Percentiles rank a stretch among this genome's conserved stretches.
These are phyloP conservation scores for Pseudogymnoascus sp. DNA, from an alignment of 2,329 filamentous ascomycete genomes.

Conservation along the genomic window DNA sequence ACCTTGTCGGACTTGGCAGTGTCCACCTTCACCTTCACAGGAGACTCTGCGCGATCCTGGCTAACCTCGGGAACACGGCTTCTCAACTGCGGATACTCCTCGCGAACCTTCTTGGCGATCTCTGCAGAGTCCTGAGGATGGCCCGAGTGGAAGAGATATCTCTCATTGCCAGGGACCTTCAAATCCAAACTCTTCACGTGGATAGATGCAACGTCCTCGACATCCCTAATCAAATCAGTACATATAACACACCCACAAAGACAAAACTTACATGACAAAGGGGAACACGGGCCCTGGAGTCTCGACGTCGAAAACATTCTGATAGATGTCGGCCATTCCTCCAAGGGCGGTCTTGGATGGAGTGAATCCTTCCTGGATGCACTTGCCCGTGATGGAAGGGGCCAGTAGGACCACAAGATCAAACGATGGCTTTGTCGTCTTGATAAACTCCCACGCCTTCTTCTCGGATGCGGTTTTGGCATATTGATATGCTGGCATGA, in stretches of 20 bases:
- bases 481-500: background rate
- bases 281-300: slow-evolving; percentile 1
- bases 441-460: slow-evolving; percentile 54
- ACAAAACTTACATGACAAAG: slow-evolving; percentile 4
- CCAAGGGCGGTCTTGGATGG: background rate
- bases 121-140: slow-evolving; percentile 17
- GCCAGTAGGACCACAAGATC: slow-evolving; percentile 26
- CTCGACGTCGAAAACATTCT: slow-evolving; percentile 1
- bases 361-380: background rate
- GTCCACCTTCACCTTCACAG: slow-evolving; percentile 18
- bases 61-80: slow-evolving; percentile 35
- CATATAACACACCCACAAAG: background rate
- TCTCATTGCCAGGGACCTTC: slow-evolving; percentile 1
- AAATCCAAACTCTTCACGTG: slow-evolving; percentile 5
- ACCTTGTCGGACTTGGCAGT: slow-evolving; percentile 12
- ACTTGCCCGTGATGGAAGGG: slow-evolving; percentile 1
- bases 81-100: slow-evolving; percentile 44
- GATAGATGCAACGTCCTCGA: slow-evolving; percentile 8
- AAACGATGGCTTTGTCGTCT: slow-evolving; percentile 45
- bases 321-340: slow-evolving; percentile 4
- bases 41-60: slow-evolving; percentile 23
- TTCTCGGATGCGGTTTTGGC: slow-evolving; percentile 56
- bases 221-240: slow-evolving; percentile 1
- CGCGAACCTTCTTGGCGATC: slow-evolving; percentile 45
- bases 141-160: slow-evolving; percentile 7